These are phyloP conservation scores for Aspergillus nidulans DNA, from an alignment of 495 filamentous ascomycete genomes.

Conservation along the genomic window DNA sequence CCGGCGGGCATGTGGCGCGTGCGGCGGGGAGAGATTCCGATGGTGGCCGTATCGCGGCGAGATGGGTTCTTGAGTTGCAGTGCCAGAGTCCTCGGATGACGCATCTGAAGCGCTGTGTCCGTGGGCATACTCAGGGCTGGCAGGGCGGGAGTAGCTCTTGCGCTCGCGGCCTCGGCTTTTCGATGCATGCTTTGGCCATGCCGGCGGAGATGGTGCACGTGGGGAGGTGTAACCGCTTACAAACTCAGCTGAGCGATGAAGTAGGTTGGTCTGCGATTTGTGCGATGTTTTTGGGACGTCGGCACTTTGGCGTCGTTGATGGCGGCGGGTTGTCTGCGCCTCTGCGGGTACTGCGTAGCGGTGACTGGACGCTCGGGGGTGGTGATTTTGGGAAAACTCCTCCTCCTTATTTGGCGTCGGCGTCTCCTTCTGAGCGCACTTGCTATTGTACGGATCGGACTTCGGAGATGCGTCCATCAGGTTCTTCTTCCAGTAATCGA, in stretches of 20 bases:
- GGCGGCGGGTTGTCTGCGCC: conserved; percentile 14
- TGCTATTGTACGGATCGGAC: conserved; percentile 30
- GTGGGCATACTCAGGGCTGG: conserved; percentile 21
- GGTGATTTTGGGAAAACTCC: conserved; percentile 17
- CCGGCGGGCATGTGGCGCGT: conserved; percentile 27
- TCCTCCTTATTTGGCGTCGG: conserved; percentile 20
- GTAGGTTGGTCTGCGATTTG: conserved; percentile 20
- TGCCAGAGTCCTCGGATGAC: conserved; percentile 25
- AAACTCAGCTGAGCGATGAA: conserved; percentile 14
- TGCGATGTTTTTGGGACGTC: conserved; percentile 25
- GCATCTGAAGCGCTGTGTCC: conserved; percentile 22
- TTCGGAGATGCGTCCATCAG: conserved; percentile 28
- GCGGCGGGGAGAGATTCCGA: conserved; percentile 30
- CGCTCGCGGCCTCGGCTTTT: conserved; percentile 25
- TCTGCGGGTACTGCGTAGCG: conserved; percentile 18
- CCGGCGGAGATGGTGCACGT: conserved; percentile 32
- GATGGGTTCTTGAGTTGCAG: conserved; percentile 9
- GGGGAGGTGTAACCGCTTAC: conserved; percentile 22
- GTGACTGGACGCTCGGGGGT: conserved; percentile 15
- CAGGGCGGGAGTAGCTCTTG: conserved; percentile 16
- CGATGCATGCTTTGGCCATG: conserved; percentile 15
- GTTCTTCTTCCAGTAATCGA: conserved; percentile 38
- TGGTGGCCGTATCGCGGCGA: conserved; percentile 17
- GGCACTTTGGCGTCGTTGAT: conserved; percentile 23
- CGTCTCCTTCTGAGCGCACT: conserved; percentile 23